phyloP scores from a whole-genome alignment of 1,284 basidiomycete genomes.

The Papiliotrema terrestris region DNA sequence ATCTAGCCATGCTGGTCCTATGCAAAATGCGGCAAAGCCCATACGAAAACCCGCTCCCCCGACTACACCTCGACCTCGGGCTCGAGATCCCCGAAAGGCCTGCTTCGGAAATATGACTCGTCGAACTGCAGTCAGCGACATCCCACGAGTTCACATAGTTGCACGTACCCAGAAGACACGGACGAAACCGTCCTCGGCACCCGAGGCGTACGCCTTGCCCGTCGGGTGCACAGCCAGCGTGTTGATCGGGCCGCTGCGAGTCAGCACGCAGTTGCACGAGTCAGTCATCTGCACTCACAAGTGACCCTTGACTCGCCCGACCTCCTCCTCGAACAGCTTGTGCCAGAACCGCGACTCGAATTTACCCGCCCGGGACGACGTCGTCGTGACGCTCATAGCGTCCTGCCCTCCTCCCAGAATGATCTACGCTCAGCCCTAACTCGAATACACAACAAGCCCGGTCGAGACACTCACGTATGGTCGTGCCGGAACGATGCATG shows the following conservation, averaged over 20 bases:
- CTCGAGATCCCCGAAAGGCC: slow-evolving; percentile 84
- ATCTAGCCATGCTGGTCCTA: not conserved
- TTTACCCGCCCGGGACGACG: slow-evolving; percentile 86
- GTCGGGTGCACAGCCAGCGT: slow-evolving; percentile 93
- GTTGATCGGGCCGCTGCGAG: slow-evolving; percentile 86
- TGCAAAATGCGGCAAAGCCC: not conserved
- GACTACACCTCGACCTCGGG: slow-evolving; percentile 54
- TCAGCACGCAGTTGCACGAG: slow-evolving; percentile 6
- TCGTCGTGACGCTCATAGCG: slow-evolving; percentile 96
- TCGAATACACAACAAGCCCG: slow-evolving; percentile 9
- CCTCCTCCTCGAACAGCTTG: slow-evolving; percentile 96
- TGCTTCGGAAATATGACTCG: slow-evolving; percentile 81
- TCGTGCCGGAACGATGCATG: slow-evolving; percentile 74
- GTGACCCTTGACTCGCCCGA: slow-evolving; percentile 92
- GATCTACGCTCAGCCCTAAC: slow-evolving; percentile 54
- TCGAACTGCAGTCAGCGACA: slow-evolving; percentile 62
- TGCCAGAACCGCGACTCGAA: slow-evolving; percentile 99
- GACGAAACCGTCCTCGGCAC: slow-evolving; percentile 94
- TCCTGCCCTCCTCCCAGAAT: slow-evolving; percentile 96
- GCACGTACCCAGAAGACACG: slow-evolving; percentile 64
- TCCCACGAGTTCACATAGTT: not conserved
- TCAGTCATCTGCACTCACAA: slow-evolving; percentile 38
- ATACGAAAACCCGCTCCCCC: not conserved
- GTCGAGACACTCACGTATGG: slow-evolving; percentile 65
- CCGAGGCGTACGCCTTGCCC: slow-evolving; percentile 86